Evolutionary conservation across 495 filamentous ascomycete genomes (phyloP), one percentile per base, ranked within the genome.

Genomic region (Trichoderma virens): DNA sequence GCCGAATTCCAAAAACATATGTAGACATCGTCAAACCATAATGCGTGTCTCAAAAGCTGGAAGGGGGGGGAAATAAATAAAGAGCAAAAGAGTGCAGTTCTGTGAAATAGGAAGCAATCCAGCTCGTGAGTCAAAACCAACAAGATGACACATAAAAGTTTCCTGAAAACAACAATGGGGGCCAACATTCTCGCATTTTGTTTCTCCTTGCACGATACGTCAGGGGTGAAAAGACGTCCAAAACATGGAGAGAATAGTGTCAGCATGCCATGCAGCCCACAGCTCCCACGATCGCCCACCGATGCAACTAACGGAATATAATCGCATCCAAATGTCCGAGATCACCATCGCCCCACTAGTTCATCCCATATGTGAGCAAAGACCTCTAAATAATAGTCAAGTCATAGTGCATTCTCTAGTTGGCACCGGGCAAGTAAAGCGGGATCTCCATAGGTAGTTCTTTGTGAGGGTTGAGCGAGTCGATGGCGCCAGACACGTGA

Each of bases 391-490:
- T n/a, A n/a, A n/a, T n/a, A n/a, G n/a, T n/a, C n/a, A n/a, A n/a
- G n/a, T n/a, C n/a, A n/a, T n/a, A n/a, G 20, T 27, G 9, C 51
- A 27, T 56, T 30, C 20, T 20, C 31, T 61, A n/a, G 31, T 61
- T 35, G 60, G 60, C 14, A 4, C 28, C 28, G n/a, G 60, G 60
- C 16, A 61, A 14, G 31, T 28, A 61, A 13, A 61, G 28, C 16
- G 60, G 60, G 13, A 61, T 23, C 60, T 61, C 60, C 60, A 61
- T 61, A 11, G 31, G 31, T 3, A 35, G 31, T 7, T 35, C 60
- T 27, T 61, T 61, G 61, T 62, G 61, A 2, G 38, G 61, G 1
- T 20, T 41, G 23, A 62, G 38, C 35, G 61, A 41, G 27, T 62
- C 61, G 11, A 43, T 41, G n/a, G 27, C 8, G 6, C 39, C 34